A percentile compares a stretch with the other conserved stretches of the same genome.
Conservation (phyloP, 1,284 basidiomycete genomes). For the Moesziomyces parantarcticus region DNA sequence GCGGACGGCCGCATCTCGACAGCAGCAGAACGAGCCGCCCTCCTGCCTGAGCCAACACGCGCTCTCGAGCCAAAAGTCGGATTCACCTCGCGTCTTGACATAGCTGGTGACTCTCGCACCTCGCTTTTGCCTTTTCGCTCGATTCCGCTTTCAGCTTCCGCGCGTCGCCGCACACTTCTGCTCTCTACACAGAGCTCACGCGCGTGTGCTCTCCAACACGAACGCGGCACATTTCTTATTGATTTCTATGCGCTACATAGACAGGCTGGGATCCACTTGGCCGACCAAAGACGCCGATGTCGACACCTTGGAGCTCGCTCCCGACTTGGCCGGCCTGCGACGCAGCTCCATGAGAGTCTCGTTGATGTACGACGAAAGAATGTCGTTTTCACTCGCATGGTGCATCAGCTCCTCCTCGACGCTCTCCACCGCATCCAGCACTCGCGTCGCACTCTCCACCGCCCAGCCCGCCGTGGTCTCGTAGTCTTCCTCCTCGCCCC, state of each 20-base stretch:
- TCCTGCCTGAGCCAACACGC: neutral
- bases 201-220: no score
- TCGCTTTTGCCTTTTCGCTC: no score
- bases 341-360: slow-evolving; percentile 59
- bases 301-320: neutral
- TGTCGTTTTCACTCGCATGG: slow-evolving; percentile 59
- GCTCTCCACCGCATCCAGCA: slow-evolving; percentile 56
- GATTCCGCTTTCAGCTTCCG: no score
- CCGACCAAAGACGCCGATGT: neutral
- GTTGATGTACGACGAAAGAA: slow-evolving; percentile 60
- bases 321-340: slow-evolving; percentile 13
- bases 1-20: neutral
- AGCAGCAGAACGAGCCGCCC: no score
- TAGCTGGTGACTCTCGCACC: no score
- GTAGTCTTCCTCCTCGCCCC: slow-evolving; percentile 18
- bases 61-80: no score
- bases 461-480: slow-evolving; percentile 41
- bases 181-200: no score
- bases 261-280: slow-evolving; percentile 15
- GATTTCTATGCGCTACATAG: neutral
- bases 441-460: slow-evolving; percentile 45
- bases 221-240: no score
- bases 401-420: slow-evolving; percentile 57
- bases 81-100: no score
- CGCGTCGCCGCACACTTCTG: no score